Evolutionary conservation across 306 rosid species (phyloP).

Genomic region (Malus asiatica): DNA sequence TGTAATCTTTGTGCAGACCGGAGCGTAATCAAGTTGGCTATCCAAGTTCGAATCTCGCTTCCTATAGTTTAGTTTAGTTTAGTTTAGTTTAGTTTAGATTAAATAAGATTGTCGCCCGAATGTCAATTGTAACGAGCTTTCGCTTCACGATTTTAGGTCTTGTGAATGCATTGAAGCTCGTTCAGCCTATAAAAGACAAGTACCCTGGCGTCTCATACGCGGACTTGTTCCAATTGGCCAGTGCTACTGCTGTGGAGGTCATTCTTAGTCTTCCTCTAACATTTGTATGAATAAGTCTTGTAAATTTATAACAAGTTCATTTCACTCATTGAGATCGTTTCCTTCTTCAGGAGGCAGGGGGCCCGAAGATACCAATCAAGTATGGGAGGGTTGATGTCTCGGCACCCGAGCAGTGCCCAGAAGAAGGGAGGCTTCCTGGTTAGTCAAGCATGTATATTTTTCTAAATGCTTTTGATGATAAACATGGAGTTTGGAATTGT

Average conservation of each 20-base stretch:
- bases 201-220: slow-evolving; percentile 87
- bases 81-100: too few species aligned
- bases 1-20: not conserved
- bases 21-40: not conserved
- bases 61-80: too few species aligned
- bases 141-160: slow-evolving; percentile 50
- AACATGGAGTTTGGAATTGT: not conserved
- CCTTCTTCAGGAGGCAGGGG: slow-evolving; percentile 81
- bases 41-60: too few species aligned
- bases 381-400: slow-evolving; percentile 84
- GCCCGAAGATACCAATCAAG: slow-evolving; percentile 94
- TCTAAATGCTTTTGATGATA: not conserved
- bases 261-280: slow-evolving; percentile 6
- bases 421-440: slow-evolving; percentile 99
- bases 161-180: slow-evolving; percentile 88
- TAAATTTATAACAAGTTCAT: slow-evolving; percentile 2
- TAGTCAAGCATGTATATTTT: slow-evolving; percentile 10
- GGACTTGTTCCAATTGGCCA: slow-evolving; percentile 93
- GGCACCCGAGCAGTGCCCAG: slow-evolving; percentile 79
- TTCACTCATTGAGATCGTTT: slow-evolving; percentile 10
- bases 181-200: slow-evolving; percentile 87
- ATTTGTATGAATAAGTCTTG: not conserved
- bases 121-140: slow-evolving; percentile 7
- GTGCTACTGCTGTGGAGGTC: slow-evolving; percentile 95
- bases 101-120: too few species aligned